Evolutionary conservation across 805 yeast species (phyloP), one percentile per base, ranked within the genome.

Genomic region (Wickerhamiella cacticola): DNA sequence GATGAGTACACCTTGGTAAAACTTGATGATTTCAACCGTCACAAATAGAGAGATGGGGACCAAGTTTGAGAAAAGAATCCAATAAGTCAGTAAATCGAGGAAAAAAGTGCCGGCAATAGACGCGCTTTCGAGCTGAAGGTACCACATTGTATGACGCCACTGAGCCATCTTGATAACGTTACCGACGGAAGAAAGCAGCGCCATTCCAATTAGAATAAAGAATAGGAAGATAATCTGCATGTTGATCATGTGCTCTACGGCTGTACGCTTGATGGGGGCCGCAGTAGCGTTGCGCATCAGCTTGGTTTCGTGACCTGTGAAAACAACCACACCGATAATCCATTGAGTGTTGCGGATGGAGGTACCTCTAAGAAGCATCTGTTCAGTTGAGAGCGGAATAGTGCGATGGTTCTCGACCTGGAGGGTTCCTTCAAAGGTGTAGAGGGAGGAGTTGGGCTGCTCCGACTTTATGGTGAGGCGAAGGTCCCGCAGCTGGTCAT

Each of bases 261-360:
- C 95, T 0, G 99, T 92, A 58, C 94, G 75, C 63, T 92, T 92
- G 59, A 92, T 94, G 9, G 99, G 99, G 1, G 99, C 80, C 1
- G 98, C 96, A 1, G 97, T 88, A 16, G 99, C 98, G 67, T 92
- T 92, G 62, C 98, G 78, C 97, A 92, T 89, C 55, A 92, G 71
- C 60, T 92, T 92, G 0, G 99, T 92, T 66, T 92, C 98, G 63
- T 94, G 99, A 18, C 99, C 99, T 0, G 99, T 92, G 63, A 89
- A 92, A 1, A 92, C 77, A 1, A 85, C 96, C 45, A 86, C 72
- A 19, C 98, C 99, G 57, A 84, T 84, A 38, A 92, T 78, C 96
- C 96, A 92, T 38, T 79, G 83, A 0, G 99, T 94, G 60, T 92
- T 92, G 64, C 96, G 74, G 53, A 92, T 70, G 3, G 92, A 86